Evolutionary conservation across 352 stramenopile genomes (phyloP), one percentile per base, ranked within the genome.

Genomic region (Chrysophaeum taylorii): DNA sequence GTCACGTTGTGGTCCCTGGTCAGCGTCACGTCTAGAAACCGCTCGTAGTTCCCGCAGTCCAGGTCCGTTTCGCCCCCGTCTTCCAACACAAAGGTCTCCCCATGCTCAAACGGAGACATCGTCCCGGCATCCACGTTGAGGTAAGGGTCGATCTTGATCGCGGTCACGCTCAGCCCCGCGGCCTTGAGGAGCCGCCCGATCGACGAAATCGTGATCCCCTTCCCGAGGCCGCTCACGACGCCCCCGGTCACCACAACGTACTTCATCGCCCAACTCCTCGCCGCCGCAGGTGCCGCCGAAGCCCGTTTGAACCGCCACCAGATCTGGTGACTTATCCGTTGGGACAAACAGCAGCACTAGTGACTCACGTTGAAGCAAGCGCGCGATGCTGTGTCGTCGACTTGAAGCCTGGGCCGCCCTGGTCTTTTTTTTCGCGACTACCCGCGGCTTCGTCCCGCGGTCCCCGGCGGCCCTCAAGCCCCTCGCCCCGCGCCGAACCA

Each of bases 31-130:
- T 82, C 87, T 31, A 98, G 78, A 80, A 98, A 99, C n/a, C 94
- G 89, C 82, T 99, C 94, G 82, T 99, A 99, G 84, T 99, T 98
- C 67, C 94, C 94, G 2, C 98, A 82, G 78, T 99, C 94, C 60
- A 99, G 82, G 73, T 99, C 94, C 38, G 81, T 82, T 70, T 99
- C 94, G 18, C 92, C 94, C 42, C 94, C 94, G 80, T 99, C 94
- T 76, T 98, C 88, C 23, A 98, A 85, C 57, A 98, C 94, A 77
- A 98, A 99, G 27, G 96, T 90, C 74, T 98, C 92, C 41, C 92
- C 93, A 79, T 97, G 93, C 76, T 96, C 90, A 43, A 63, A 63
- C 0, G 94, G 94, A 15, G 84, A 94, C 94, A 98, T 98, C 38
- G 94, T 98, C 41, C 94, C 94, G 38, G 94, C 93, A 76, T 98